Evolutionary conservation across 352 stramenopile species (phyloP), one percentile per base, ranked within the genome.

Genomic region (Albugo laibachii): DNA sequence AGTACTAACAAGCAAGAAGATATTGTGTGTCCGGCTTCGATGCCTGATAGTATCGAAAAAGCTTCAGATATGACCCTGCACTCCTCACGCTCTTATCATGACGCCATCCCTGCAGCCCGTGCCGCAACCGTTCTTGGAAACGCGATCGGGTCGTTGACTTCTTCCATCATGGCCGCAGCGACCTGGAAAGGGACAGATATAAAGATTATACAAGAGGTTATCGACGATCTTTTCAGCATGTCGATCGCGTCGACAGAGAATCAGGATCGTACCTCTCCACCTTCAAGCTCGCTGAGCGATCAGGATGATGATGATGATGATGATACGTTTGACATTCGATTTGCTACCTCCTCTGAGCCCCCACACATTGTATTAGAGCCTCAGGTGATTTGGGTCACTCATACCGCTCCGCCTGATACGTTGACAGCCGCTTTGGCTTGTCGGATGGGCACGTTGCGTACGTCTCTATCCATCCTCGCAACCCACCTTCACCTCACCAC

Each of bases 131-230:
- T 83, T 0, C 62, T 89, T 0, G 69, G 76, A 1, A 75, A 70
- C 40, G 76, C 76, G 0, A 84, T 88, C 16, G 66, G 66, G 10
- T 71, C 64, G 13, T 49, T 76, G 8, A 70, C 62, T 19, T 83
- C 71, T 13, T 66, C 56, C 15, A 54, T 83, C 16, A 67, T 86
- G 1, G 83, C 73, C 1, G 70, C 61, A 20, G 68, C 73, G 13
- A 81, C 69, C 1, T 83, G 73, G 73, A 86, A 86, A 63, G 65
- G 66, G 5, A 67, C 67, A 0, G 74, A 83, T 41, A 49, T 79
- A 8, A 70, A 80, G 19, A 69, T 80, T 14, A 82, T 85, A n/a
- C 50, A 63, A 11, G 58, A 52, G 16, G 59, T 77, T 16, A 42
- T 82, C 3, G 54, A 55, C 0, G 69, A 76, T 36, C 42, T 85